These are phyloP conservation scores for Bromus sterilis DNA, from an alignment of 176 grass and related monocot species.

Conservation along the genomic window DNA sequence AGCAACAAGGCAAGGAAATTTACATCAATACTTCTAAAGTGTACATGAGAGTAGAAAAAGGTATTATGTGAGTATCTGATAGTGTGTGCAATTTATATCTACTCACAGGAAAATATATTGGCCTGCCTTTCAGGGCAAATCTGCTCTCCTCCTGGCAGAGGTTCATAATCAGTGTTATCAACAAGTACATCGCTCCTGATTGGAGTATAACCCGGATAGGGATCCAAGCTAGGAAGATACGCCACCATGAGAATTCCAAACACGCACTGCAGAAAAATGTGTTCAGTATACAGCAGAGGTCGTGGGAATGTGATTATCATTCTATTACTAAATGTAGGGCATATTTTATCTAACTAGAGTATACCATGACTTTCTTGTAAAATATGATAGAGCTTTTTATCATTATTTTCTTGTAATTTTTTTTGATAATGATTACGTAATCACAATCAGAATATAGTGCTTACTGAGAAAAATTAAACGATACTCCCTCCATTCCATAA, in stretches of 20 bases:
- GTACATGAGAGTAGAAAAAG: not conserved
- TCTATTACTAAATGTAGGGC: not conserved
- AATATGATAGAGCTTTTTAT: not conserved
- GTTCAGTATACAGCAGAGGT: not conserved
- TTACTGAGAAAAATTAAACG: not conserved
- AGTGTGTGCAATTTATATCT: slow-evolving; percentile 18
- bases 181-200: slow-evolving; percentile 50
- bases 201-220: slow-evolving; percentile 75
- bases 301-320: not conserved
- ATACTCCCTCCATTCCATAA: no score
- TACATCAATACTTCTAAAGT: not conserved
- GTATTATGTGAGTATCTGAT: not conserved
- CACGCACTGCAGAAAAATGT: slow-evolving; percentile 51
- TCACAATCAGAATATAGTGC: not conserved
- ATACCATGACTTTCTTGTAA: not conserved
- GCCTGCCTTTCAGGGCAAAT: slow-evolving; percentile 78
- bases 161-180: slow-evolving; percentile 75
- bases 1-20: slow-evolving; percentile 15
- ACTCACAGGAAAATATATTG: slow-evolving; percentile 73
- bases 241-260: slow-evolving; percentile 86
- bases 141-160: slow-evolving; percentile 70
- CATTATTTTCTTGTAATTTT: not conserved
- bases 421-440: not conserved
- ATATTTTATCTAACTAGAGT: not conserved
- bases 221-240: slow-evolving; percentile 82